These are phyloP conservation scores for Amoebophrya sp. DNA, from an alignment of 169 alveolate species.

Conservation along the genomic window DNA sequence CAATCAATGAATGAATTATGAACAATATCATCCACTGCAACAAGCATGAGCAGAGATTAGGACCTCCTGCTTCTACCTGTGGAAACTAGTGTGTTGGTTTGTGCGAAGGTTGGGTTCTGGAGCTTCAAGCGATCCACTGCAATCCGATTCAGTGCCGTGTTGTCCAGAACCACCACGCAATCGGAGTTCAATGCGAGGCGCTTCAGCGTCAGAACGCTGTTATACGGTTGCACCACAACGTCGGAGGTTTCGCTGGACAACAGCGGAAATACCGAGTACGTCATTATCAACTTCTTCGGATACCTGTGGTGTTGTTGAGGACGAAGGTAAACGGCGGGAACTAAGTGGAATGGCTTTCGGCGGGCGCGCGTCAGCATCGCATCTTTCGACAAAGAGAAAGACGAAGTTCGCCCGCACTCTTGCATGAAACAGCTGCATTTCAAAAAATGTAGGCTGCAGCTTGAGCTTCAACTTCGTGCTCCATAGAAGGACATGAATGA, in stretches of 20 bases:
- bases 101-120: constrained; percentile 62
- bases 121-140: constrained; percentile 74
- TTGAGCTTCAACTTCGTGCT: no score
- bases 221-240: constrained; percentile 99
- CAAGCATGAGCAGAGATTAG: not conserved
- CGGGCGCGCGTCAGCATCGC: no score
- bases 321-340: not conserved
- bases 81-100: constrained; percentile 54
- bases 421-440: no score
- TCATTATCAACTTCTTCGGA: constrained; percentile 68
- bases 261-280: constrained; percentile 88
- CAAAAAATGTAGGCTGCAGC: no score
- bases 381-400: no score
- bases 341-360: no score
- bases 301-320: constrained; percentile 31
- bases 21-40: not conserved
- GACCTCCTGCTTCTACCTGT: not conserved
- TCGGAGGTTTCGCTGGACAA: constrained; percentile 85
- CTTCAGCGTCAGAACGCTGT: constrained; percentile 81
- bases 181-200: constrained; percentile 74
- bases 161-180: constrained; percentile 95
- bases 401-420: not conserved
- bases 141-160: constrained; percentile 93
- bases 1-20: not conserved
- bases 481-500: not conserved